Evolutionary conservation across 352 stramenopile species (phyloP), one percentile per base, ranked within the genome.

Genomic region (Phytophthora brassicae): DNA sequence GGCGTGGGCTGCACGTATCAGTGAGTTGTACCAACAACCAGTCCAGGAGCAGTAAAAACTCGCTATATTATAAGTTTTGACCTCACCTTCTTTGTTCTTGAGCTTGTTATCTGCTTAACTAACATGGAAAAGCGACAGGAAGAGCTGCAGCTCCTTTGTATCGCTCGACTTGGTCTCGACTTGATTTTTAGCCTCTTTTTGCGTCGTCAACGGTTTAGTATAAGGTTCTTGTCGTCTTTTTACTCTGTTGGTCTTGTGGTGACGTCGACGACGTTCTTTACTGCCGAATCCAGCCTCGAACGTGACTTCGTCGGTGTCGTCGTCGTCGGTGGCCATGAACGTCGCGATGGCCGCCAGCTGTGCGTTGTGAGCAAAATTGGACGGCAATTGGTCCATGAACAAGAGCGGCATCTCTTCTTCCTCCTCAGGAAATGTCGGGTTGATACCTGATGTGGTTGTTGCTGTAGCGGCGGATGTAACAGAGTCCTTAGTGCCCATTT

Each of bases 351-450:
- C 84, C 24, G 81, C 82, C 24, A 94, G 68, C 69, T 94, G 77
- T 47, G 76, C 72, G 44, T 75, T 94, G 31, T 75, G 64, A 65
- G 79, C 44, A 62, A 92, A 93, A 59, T 80, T 71, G 7, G 66
- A 62, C n/a, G 84, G 84, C 9, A 94, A 66, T 7, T 56, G 36
- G 45, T 86, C 81, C 81, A 89, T 86, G 59, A 94, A 91, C 56
- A 94, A 75, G 22, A 94, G 77, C 53, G 84, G 84, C 75, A 88
- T 85, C 59, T 90, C 80, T 1, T 87, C 76, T 36, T 88, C 72
- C 1, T 80, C 65, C 7, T 72, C 44, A 42, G 12, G 42, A 0
- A 26, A 5, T 13, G 16, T 52, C n/a, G 52, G 11, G 19, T 36
- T n/a, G 23, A 13, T 17, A 17, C 19, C 28, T 0, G 14, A 29